phyloP scores from a whole-genome alignment of 1,284 basidiomycete genomes.

The Rhizoctonia solani region DNA sequence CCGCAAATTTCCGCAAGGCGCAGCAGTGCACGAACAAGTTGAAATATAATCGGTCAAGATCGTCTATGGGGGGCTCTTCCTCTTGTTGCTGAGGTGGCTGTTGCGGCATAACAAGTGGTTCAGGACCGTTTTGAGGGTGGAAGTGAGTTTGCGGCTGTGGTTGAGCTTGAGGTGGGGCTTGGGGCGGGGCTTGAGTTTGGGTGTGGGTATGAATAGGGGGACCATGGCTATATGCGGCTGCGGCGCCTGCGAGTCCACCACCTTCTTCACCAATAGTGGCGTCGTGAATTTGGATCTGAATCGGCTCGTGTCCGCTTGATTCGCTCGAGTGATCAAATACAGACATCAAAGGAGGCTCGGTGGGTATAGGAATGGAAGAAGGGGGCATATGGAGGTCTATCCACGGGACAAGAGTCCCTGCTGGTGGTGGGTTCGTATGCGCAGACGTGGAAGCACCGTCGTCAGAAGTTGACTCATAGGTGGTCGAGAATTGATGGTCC shows the following conservation, averaged over 20 bases:
- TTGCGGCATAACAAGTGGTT: too few relatives aligned
- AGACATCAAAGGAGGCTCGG: constrained; percentile 27
- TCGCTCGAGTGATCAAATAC: constrained; percentile 30
- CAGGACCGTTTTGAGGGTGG: background rate
- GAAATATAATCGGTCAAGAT: constrained; percentile 23
- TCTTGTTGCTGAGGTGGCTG: too few relatives aligned
- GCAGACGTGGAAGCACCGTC: background rate
- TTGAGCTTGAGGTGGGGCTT: too few relatives aligned
- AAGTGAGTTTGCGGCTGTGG: too few relatives aligned
- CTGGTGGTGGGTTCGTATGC: background rate
- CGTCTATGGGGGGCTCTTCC: constrained; percentile 2
- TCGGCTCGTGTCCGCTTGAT: constrained; percentile 14
- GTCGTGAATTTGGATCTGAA: constrained; percentile 30
- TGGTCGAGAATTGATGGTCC: too few relatives aligned
- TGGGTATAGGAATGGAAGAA: constrained; percentile 13
- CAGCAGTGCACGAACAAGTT: constrained; percentile 31
- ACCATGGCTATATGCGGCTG: background rate
- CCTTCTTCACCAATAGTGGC: constrained; percentile 15
- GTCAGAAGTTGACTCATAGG: background rate
- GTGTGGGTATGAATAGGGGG: background rate
- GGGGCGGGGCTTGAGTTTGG: background rate
- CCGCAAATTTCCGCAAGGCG: constrained; percentile 15
- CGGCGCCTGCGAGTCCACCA: background rate
- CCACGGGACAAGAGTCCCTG: constrained; percentile 24
- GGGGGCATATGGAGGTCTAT: constrained; percentile 32